These are phyloP conservation scores for Cystoisospora suis DNA, from an alignment of 169 alveolate species.

Conservation along the genomic window DNA sequence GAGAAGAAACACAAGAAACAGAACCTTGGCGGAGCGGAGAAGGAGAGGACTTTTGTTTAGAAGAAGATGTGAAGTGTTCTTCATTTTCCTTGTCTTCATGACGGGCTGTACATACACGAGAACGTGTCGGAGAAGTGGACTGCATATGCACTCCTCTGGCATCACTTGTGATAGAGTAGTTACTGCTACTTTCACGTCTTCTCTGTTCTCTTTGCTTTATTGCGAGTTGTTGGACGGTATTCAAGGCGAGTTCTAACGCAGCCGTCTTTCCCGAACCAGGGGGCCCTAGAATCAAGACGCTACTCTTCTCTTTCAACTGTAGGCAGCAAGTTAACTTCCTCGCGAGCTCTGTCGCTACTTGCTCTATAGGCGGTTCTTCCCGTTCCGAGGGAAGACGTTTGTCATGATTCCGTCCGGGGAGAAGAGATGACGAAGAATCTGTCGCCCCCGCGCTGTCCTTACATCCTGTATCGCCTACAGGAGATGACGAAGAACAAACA, in stretches of 20 bases:
- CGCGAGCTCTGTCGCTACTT: constrained; percentile 43
- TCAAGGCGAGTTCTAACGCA: constrained; percentile 34
- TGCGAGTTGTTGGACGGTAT: constrained; percentile 38
- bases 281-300: constrained; percentile 54
- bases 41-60: background rate
- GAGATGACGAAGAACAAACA: no score
- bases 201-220: constrained; percentile 18
- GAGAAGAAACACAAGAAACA: background rate
- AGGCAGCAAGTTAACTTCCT: constrained; percentile 48
- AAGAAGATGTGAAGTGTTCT: background rate
- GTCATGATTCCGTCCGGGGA: no score
- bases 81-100: no score
- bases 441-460: background rate
- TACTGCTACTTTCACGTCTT: background rate
- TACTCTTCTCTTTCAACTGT: constrained; percentile 55
- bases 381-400: no score
- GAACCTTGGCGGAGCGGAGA: background rate
- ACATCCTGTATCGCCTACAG: no score
- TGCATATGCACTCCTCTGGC: no score
- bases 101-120: no score
- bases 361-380: constrained; percentile 16
- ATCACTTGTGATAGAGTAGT: no score
- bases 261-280: constrained; percentile 53
- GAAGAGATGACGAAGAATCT: no score
- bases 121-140: background rate